These are phyloP conservation scores for Sphaerostilbella broomeana DNA, from an alignment of 2,329 filamentous ascomycete species.

Conservation along the genomic window DNA sequence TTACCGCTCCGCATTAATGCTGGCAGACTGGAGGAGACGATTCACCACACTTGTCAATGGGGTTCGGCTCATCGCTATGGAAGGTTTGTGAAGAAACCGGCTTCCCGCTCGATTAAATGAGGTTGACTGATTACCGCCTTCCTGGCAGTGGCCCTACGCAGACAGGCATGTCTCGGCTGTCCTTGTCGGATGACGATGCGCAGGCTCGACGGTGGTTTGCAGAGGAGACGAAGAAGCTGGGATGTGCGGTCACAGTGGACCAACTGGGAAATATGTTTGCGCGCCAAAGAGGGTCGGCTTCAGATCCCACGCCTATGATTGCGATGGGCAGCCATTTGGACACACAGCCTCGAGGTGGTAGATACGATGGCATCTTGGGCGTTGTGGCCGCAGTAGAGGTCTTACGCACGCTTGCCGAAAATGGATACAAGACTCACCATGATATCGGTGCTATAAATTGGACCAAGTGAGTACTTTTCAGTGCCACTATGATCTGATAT, in stretches of 20 bases:
- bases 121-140: not conserved
- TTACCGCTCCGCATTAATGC: slow-evolving; percentile 23
- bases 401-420: slow-evolving; percentile 57
- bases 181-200: slow-evolving; percentile 70
- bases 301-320: slow-evolving; percentile 56
- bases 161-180: slow-evolving; percentile 71
- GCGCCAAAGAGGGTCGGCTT: slow-evolving; percentile 53
- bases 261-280: slow-evolving; percentile 78
- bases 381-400: slow-evolving; percentile 68
- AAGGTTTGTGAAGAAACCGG: slow-evolving; percentile 17
- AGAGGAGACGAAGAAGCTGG: slow-evolving; percentile 54
- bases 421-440: slow-evolving; percentile 60
- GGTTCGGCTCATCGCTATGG: slow-evolving; percentile 24
- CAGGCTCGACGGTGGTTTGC: slow-evolving; percentile 73
- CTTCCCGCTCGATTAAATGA: not conserved
- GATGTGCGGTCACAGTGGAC: slow-evolving; percentile 63
- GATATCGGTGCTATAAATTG: slow-evolving; percentile 71
- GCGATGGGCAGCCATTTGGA: slow-evolving; percentile 62
- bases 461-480: slow-evolving; percentile 56
- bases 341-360: slow-evolving; percentile 56
- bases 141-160: slow-evolving; percentile 35
- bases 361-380: slow-evolving; percentile 73
- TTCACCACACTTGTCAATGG: slow-evolving; percentile 30
- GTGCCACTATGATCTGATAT: too few species aligned
- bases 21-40: slow-evolving; percentile 23